phyloP scores from a whole-genome alignment of 441 rosid genomes.

The Erodium trifolium region DNA sequence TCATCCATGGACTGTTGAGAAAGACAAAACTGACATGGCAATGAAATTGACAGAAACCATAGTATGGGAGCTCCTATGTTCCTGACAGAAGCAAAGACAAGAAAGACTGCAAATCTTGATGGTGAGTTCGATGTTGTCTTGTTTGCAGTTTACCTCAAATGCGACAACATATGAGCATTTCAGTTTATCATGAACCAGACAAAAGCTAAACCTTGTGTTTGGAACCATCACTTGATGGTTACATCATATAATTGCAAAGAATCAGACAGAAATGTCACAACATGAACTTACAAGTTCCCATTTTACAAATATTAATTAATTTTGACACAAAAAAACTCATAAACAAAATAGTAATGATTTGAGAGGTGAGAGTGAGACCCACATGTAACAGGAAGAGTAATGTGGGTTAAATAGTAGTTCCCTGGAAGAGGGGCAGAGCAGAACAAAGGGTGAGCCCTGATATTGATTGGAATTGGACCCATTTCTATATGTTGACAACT shows the following conservation, averaged over 20 bases:
- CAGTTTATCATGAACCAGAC: background rate
- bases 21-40: background rate
- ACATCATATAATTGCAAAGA: background rate
- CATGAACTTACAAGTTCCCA: background rate
- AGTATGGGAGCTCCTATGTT: background rate
- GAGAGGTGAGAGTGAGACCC: constrained; percentile 5
- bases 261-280: background rate
- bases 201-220: background rate
- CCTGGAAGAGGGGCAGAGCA: constrained; percentile 2
- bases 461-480: background rate
- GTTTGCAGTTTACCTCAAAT: background rate
- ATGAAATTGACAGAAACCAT: background rate
- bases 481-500: background rate
- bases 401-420: background rate
- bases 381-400: background rate
- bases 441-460: background rate
- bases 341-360: too few relatives aligned
- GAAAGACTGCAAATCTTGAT: background rate
- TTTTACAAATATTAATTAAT: background rate
- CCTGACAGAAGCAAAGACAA: constrained; percentile 1
- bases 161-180: background rate
- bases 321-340: too few relatives aligned
- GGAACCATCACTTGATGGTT: background rate
- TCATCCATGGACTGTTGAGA: background rate
- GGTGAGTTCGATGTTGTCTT: constrained; percentile 1